Evolutionary conservation across 2,329 filamentous ascomycete species (phyloP), one percentile per base, ranked within the genome.

Genomic region (Fusarium mexicanum): DNA sequence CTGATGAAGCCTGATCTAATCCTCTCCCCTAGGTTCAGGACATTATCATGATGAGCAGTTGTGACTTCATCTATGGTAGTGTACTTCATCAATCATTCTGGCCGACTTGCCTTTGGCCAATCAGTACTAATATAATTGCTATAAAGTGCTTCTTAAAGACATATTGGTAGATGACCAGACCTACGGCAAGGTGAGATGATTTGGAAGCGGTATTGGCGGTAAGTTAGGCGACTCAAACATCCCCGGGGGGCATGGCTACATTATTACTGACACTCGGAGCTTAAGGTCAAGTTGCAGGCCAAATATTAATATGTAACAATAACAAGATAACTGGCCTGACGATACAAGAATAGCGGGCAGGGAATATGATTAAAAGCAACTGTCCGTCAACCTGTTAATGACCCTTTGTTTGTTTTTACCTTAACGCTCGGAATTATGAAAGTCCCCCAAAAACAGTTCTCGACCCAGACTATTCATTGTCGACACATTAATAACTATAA

Each of bases 401-500:
- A 16, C 35, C 6, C 17, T 51, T 31, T 35, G 14, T 33, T 50
- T 10, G 16, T 50, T 22, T 3, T 33, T 13, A 13, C 3, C 20
- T 16, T 8, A 9, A n/a, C 13, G n/a, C 2, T n/a, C 20, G 6
- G 8, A 16, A 13, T 8, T 22, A 14, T 9, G 26, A 2, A n/a
- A n/a, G 22, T 1, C 29, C 14, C 24, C 9, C 24, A 6, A 12
- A 24, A 18, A 18, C 22, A 37, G 20, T 12, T 8, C 17, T 50
- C 8, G 8, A 14, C 2, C 29, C 29, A 29, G 29, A 37, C 31
- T 8, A 14, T 8, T 16, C 16, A 20, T 7, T 10, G 5, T 24
- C 7, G 0, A 37, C 5, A 38, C 11, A 9, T 5, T 9, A 10
- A 6, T 5, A 53, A 53, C 12, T 1, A 22, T 1, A 53, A 0